Base-by-base conservation (phyloP, 2,329 filamentous ascomycete species). In the Leptographium wingfieldii region DNA sequence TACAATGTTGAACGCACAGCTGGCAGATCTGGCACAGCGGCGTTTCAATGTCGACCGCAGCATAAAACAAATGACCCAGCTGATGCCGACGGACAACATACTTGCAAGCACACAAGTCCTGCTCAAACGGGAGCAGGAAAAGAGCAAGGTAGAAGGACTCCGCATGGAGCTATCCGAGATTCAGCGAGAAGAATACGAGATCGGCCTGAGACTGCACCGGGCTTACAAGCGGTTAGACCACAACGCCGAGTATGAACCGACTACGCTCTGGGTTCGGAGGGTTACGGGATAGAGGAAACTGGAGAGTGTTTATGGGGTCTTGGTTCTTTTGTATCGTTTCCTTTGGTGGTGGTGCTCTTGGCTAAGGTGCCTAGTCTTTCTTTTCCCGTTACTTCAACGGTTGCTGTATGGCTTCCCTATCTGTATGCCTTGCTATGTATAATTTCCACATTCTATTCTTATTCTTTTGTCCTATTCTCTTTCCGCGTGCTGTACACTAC, bases 191-290 rank as follows among this genome's bases (percentile, higher is more conserved):
- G 86, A 91, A 71, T 87, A 92, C 68, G 88, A 94, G 60, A 73
- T 92, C 51, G 89, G 89, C 1, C 73, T 94, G 67, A 86, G 85
- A 70, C 75, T 94, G 59, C 83, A 89, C 69, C 77, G 87, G 27
- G 85, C 87, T 11, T 86, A 88, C 73, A 92, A 90, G 74, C 80
- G 88, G 55, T 78, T 84, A 66, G 87, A 92, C 66, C 81, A 85
- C 64, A 80, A 86, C 58, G 79, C 78, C 2, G 76, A 78, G 40
- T 86, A 78, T 66, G 84, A 88, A 67, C 82, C 82, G 12, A 86
- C 84, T 0, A 81, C 81, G 35, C 73, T 95, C 11, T 95, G 90
- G 90, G 87, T 95, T 56, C 81, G 86, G 67, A 79, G 90, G 64
- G 85, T 91, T 62, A 91, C 88, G 25, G 81, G 78, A 55, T 66